Percentiles rank a stretch among this genome's conserved stretches.
Evolutionary conservation across 225 moss, liverwort and hornwort species (phyloP).

Genomic region (Pseudoscleropodium purum): DNA sequence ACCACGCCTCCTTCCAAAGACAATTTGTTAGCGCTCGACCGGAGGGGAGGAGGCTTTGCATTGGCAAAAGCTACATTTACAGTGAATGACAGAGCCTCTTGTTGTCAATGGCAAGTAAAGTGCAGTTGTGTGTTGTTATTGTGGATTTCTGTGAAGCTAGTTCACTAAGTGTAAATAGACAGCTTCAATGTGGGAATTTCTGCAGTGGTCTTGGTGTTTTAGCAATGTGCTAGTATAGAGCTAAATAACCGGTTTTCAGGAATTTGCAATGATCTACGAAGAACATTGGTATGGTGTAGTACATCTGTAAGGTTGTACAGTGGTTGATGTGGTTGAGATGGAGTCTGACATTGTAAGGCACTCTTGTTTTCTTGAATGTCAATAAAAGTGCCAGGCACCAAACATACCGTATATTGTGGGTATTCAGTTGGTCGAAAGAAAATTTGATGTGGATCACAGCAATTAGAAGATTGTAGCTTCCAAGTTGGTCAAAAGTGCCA

Average conservation of each 20-base stretch:
- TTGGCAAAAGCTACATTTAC: neutral
- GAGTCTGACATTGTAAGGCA: neutral
- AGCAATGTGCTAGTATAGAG: neutral
- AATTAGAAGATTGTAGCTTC: neutral
- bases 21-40: neutral
- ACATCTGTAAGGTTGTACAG: neutral
- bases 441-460: neutral
- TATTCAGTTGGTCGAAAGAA: neutral
- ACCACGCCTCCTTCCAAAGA: neutral
- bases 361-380: neutral
- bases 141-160: neutral
- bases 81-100: neutral
- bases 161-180: conserved; percentile 6
- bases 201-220: neutral
- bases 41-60: neutral
- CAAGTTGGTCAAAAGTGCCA: neutral
- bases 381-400: neutral
- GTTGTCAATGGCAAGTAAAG: neutral
- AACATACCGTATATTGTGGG: neutral
- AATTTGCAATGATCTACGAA: neutral
- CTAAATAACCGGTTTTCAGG: neutral
- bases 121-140: neutral
- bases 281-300: neutral
- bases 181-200: neutral
- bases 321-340: neutral